Base-by-base conservation (phyloP, 768 basidiomycete species). In the Xerocomellus chrysenteron region DNA sequence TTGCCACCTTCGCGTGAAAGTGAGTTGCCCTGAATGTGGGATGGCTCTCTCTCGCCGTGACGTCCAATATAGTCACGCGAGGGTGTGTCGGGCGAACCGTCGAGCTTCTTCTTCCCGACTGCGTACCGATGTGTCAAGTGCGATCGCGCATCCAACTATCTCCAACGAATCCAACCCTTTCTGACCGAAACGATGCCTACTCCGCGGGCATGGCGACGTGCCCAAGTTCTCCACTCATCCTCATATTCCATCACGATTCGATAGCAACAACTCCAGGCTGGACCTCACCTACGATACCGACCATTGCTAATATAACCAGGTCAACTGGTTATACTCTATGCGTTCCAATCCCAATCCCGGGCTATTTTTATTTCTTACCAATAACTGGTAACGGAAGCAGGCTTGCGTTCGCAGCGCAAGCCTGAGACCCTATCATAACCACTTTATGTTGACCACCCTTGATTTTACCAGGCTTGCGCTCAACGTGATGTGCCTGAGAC, bases 11-110 rank as follows among this genome's bases (percentile, higher is more conserved):
- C 52, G 26, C 1, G 45, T 65, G 28, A 59, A 53, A 47, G 58
- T 57, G 47, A 11, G 2, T 5, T 67, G 66, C 43, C 14, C 2
- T 5, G 11, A 2, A 2, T 68, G 66, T 28, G 63, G 63, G 1
- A 7, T 50, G 9, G 11, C 35, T 13, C 59, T 67, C 33, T 68
- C 64, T 39, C 62, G 66, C 4, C 36, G 45, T 10, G 66, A 68
- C 35, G 61, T 68, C 49, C 59, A 36, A 24, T 46, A 42, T 1
- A 59, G 45, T 16, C 66, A 67, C 26, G 56, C 52, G 4, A 65
- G 19, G 16, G 55, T 42, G 5, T 67, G 66, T 42, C 51, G 24
- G 0, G 56, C 40, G 13, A 47, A 50, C 19, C 41, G 35, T 26
- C 16, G 5, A n/a, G 2, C 41, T 13, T 42, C 16, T 13, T 21